Conservation (phyloP, 306 rosid species). For the Benincasa hispida region DNA sequence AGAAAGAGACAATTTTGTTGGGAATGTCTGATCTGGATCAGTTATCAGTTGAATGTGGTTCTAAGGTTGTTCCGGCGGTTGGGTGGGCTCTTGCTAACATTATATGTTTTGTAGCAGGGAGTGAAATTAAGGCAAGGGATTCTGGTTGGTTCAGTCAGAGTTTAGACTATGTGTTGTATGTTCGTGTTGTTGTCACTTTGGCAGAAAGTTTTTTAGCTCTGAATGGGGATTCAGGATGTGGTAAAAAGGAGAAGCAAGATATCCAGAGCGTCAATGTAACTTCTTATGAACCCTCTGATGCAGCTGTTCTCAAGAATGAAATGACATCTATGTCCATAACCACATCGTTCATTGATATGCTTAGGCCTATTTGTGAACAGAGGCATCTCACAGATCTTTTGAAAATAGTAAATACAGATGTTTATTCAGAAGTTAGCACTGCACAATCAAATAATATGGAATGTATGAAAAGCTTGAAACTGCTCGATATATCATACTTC, state of each 20-base stretch:
- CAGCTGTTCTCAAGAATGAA: conserved; percentile 25
- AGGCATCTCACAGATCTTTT: conserved; percentile 81
- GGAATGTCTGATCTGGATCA: conserved; percentile 48
- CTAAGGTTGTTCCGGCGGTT: conserved; percentile 55
- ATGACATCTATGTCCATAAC: conserved; percentile 28
- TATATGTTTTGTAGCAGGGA: conserved; percentile 52
- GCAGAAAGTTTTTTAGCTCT: conserved; percentile 46
- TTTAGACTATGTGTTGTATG: conserved; percentile 48
- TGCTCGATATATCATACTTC: conserved; percentile 56
- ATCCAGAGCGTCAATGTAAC: conserved; percentile 26
- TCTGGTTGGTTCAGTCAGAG: conserved; percentile 52
- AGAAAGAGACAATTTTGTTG: conserved; percentile 50
- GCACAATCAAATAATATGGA: conserved; percentile 23
- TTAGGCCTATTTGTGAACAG: conserved; percentile 79
- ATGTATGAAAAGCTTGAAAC: conserved; percentile 39
- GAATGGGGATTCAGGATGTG: conserved; percentile 44
- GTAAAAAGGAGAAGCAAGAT: conserved; percentile 30
- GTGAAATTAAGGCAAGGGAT: conserved; percentile 35
- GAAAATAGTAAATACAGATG: conserved; percentile 27
- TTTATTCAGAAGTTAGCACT: conserved; percentile 15
- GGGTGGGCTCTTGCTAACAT: conserved; percentile 89
- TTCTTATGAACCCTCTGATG: conserved; percentile 20
- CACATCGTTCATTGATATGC: conserved; percentile 46
- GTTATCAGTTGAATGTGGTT: conserved; percentile 25
- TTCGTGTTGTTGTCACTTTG: conserved; percentile 44